Percentiles rank a stretch among this genome's conserved stretches.
These are phyloP conservation scores for Podospora appendiculata DNA, from an alignment of 495 filamentous ascomycete species.

Conservation along the genomic window DNA sequence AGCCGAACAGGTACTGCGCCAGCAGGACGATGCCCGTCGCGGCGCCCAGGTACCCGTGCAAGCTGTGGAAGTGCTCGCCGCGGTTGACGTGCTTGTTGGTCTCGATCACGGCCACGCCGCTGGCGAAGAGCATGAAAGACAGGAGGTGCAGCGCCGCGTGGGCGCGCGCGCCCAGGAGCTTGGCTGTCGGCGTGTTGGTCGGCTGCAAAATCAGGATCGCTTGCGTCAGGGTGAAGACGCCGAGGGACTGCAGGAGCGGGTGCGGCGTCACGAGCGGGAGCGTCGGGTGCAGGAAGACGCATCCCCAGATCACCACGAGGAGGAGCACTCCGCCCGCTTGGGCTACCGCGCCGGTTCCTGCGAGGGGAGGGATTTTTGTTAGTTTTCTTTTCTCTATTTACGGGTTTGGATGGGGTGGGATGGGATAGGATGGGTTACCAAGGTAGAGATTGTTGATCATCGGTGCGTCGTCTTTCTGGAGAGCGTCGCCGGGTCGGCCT, in stretches of 20 bases:
- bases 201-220: conserved; percentile 83
- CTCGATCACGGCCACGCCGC: conserved; percentile 71
- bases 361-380: conserved; percentile 34
- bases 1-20: conserved; percentile 67
- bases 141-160: conserved; percentile 63
- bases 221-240: conserved; percentile 65
- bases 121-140: conserved; percentile 51
- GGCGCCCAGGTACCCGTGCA: conserved; percentile 73
- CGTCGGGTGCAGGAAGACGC: conserved; percentile 54
- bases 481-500: conserved; percentile 63
- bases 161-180: conserved; percentile 57
- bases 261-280: conserved; percentile 76
- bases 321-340: conserved; percentile 47
- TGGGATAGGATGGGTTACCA: conserved; percentile 41
- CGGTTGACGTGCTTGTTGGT: conserved; percentile 63
- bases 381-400: background rate
- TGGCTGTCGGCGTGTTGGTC: conserved; percentile 67
- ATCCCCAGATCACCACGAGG: conserved; percentile 62
- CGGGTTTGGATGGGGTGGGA: conserved; percentile 1
- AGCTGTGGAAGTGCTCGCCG: conserved; percentile 61
- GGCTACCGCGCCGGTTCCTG: conserved; percentile 37
- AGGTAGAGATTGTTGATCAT: conserved; percentile 67
- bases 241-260: conserved; percentile 76
- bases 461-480: conserved; percentile 53
- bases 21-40: conserved; percentile 64